phyloP scores from a whole-genome alignment of 2,329 filamentous ascomycete genomes.

The Parasarocladium wereldwijsianum region DNA sequence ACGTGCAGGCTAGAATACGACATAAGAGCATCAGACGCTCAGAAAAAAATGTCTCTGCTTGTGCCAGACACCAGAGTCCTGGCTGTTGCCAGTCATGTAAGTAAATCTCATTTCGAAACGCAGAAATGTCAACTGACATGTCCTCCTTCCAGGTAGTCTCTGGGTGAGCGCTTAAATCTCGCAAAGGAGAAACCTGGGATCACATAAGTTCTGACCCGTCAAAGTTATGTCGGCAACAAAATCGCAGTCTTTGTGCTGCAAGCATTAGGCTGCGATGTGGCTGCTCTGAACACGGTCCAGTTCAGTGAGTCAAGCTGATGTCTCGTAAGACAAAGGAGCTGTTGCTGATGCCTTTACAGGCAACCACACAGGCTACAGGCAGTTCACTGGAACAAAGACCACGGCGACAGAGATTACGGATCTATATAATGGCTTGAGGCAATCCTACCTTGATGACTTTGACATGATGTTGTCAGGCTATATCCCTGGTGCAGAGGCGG shows the following conservation, averaged over 20 bases:
- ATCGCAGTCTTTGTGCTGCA: conserved; percentile 95
- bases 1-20: no score
- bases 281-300: conserved; percentile 89
- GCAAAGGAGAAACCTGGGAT: neutral
- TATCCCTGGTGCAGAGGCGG: conserved; percentile 72
- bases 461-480: conserved; percentile 94
- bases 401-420: conserved; percentile 71
- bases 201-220: conserved; percentile 6
- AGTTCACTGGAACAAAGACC: conserved; percentile 73
- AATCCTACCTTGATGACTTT: conserved; percentile 76
- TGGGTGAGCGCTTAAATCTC: conserved; percentile 17
- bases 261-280: conserved; percentile 82
- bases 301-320: conserved; percentile 56
- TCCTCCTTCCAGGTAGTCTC: conserved; percentile 25
- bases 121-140: conserved; percentile 28
- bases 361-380: conserved; percentile 87
- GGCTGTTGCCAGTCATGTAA: conserved; percentile 90
- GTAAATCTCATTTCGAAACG: conserved; percentile 15
- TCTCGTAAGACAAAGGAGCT: neutral
- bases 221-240: conserved; percentile 97
- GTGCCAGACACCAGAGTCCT: conserved; percentile 54
- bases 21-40: no score
- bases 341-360: conserved; percentile 33
- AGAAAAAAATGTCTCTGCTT: conserved; percentile 4
- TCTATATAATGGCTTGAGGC: conserved; percentile 70